Conservation (phyloP, 2,329 filamentous ascomycete genomes). For the Aspergillus alliaceus region DNA sequence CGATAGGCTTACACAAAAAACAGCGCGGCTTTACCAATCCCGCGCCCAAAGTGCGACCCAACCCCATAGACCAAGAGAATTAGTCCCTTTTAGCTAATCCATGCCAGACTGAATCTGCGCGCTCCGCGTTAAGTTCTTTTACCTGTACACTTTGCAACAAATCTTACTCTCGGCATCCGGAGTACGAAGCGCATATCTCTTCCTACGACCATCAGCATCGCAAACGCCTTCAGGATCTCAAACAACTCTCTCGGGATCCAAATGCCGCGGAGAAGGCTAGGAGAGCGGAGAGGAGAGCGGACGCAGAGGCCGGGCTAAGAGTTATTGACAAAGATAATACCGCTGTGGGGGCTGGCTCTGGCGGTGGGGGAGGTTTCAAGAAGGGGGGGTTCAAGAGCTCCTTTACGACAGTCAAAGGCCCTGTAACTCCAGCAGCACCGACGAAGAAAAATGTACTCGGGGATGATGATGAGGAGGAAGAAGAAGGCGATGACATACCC, state of each 20-base stretch:
- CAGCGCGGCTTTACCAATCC: constrained; percentile 51
- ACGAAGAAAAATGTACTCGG: constrained; percentile 45
- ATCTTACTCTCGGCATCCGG: constrained; percentile 91
- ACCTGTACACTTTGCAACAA: constrained; percentile 88
- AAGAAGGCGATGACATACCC: constrained; percentile 14
- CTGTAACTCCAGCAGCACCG: constrained; percentile 23
- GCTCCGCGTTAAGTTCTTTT: constrained; percentile 76
- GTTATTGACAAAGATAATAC: constrained; percentile 32
- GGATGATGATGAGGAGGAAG: constrained; percentile 44
- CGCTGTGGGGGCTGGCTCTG: constrained; percentile 16
- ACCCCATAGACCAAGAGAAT: background rate
- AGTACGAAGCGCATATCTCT: constrained; percentile 90
- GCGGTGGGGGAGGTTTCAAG: constrained; percentile 58
- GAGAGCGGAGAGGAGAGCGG: constrained; percentile 43
- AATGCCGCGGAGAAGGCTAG: constrained; percentile 45
- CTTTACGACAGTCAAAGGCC: constrained; percentile 58
- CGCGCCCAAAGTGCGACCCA: constrained; percentile 41
- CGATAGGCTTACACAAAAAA: background rate
- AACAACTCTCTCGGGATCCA: constrained; percentile 46
- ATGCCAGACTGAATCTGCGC: constrained; percentile 59
- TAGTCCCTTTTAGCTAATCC: background rate
- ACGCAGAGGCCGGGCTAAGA: constrained; percentile 42
- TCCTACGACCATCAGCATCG: constrained; percentile 96
- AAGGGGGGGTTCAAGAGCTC: constrained; percentile 82
- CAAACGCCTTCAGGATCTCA: constrained; percentile 57